These are phyloP conservation scores for Oidium heveae DNA, from an alignment of 2,329 filamentous ascomycete species.

Conservation along the genomic window DNA sequence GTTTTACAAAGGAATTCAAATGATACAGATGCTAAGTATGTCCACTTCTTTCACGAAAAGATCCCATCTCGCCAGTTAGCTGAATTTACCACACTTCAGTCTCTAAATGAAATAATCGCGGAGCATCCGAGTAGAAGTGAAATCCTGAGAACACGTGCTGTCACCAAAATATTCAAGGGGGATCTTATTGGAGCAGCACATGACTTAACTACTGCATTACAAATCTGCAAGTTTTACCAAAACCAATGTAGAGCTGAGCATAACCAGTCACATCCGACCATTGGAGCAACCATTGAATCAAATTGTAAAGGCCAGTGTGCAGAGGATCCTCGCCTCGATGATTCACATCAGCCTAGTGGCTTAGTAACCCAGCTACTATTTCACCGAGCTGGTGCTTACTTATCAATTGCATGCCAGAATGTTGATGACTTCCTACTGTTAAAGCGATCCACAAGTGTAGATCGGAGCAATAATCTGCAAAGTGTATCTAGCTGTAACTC, in stretches of 20 bases:
- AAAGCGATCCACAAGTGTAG: constrained; percentile 46
- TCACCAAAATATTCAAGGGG: too few species aligned
- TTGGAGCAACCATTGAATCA: constrained; percentile 12
- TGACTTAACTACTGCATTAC: constrained; percentile 24
- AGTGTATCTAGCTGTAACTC: too few species aligned
- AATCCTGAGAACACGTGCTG: too few species aligned
- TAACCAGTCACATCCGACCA: constrained; percentile 26
- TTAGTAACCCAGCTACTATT: constrained; percentile 53
- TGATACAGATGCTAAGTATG: constrained; percentile 55
- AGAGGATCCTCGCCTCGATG: constrained; percentile 25
- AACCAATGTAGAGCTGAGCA: constrained; percentile 12
- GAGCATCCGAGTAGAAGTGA: too few species aligned
- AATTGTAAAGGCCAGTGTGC: constrained; percentile 18
- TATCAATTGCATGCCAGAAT: constrained; percentile 43
- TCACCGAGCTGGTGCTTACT: constrained; percentile 46
- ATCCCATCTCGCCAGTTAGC: constrained; percentile 52
- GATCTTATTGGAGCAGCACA: too few species aligned
- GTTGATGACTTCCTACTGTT: constrained; percentile 30
- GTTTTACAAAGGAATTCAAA: constrained; percentile 45
- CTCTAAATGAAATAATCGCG: too few species aligned
- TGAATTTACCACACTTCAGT: constrained; percentile 39
- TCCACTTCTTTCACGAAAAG: constrained; percentile 86
- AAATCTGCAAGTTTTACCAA: constrained; percentile 17
- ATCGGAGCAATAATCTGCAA: constrained; percentile 25
- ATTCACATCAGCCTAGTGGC: constrained; percentile 47